Evolutionary conservation across 495 filamentous ascomycete genomes (phyloP), one percentile per base, ranked within the genome.

Genomic region (Astrocystis sublimbata): DNA sequence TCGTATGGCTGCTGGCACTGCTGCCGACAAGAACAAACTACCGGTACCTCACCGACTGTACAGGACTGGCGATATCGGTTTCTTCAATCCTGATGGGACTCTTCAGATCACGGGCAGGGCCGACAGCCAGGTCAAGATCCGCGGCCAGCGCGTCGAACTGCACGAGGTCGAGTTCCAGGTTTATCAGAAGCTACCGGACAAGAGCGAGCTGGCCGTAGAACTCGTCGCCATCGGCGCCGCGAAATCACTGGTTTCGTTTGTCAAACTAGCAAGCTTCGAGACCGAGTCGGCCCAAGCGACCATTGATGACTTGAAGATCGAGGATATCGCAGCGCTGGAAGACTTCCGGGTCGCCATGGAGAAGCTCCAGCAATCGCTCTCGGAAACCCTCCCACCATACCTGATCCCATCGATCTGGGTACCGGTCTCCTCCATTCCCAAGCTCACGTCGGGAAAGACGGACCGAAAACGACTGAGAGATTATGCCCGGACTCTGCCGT

Each of bases 81-180:
- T 59, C 1, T 70, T 36, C 60, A 60, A 71, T 43, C 54, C 63
- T 23, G 67, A 75, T 46, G 83, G 83, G 12, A 77, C 75, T 33
- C 33, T 71, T 45, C 65, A 54, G 60, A 76, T 71, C 57, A 33
- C 79, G n/a, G 77, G 78, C 26, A 66, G 80, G 13, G 72, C 70
- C 38, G 80, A 81, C 63, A 68, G 66, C 28, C 76, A 81, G 60
- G 68, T 82, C 40, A 83, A 82, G 65, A 53, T 81, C 9, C 65
- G 70, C 41, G 78, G 78, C 13, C 74, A 76, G 38, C 68, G 80
- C 10, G 66, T 83, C 19, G 78, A 82, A 57, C 66, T 76, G n/a
- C 73, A 64, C 2, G 80, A 81, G 51, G 68, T 82, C 10, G 75
- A 77, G 74, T 1, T 58, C 76, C 3, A 63, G 60, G 21, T 54